Percentiles rank a stretch among this genome's conserved stretches.
These are phyloP conservation scores for Purshia tridentata DNA, from an alignment of 306 rosid genomes.

Conservation along the genomic window DNA sequence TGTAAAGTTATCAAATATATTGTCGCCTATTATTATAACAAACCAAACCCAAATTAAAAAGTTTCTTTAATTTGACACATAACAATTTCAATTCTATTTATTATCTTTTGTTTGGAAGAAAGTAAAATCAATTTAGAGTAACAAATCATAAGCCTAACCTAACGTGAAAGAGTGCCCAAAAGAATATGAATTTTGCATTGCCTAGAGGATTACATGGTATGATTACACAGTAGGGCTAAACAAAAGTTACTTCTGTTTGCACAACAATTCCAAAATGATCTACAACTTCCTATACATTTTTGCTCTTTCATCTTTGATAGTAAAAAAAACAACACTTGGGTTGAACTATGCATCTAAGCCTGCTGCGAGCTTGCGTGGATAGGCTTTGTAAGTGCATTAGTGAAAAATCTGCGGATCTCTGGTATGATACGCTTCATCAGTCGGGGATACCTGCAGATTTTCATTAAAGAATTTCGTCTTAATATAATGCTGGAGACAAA, in stretches of 20 bases:
- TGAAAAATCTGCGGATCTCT: conserved; percentile 35
- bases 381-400: conserved; percentile 36
- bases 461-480: conserved; percentile 6
- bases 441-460: conserved; percentile 41
- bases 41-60: too few relatives aligned
- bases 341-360: neutral
- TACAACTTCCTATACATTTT: conserved; percentile 31
- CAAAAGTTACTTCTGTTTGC: conserved; percentile 3
- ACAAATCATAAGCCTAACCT: too few relatives aligned
- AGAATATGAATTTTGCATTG: neutral
- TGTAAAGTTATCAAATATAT: too few relatives aligned
- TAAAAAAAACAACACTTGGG: neutral
- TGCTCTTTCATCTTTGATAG: neutral
- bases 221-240: neutral
- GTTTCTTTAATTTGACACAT: too few relatives aligned
- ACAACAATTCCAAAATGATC: neutral
- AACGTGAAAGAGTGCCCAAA: neutral
- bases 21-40: too few relatives aligned
- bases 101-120: too few relatives aligned
- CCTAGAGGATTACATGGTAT: neutral
- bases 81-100: too few relatives aligned
- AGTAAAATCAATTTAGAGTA: too few relatives aligned
- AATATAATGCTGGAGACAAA: neutral
- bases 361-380: conserved; percentile 7
- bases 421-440: conserved; percentile 37